Percentiles rank a stretch among this genome's conserved stretches.
phyloP scores from a whole-genome alignment of 1,284 basidiomycete species.

The Malassezia pachydermatis region DNA sequence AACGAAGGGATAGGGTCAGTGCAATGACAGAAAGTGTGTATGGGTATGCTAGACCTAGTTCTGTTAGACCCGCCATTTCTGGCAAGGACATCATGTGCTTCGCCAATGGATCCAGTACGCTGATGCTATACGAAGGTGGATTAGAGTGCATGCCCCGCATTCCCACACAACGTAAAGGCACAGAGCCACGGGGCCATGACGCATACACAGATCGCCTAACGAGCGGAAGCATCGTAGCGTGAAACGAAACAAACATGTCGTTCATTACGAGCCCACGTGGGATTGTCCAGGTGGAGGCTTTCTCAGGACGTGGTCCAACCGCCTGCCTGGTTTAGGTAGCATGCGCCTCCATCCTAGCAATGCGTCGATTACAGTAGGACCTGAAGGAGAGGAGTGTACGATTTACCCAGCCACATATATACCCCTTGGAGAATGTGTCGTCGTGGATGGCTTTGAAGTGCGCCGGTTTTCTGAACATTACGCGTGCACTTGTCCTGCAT shows the following conservation, averaged over 20 bases:
- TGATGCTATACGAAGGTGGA: too few relatives aligned
- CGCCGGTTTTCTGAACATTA: slow-evolving; percentile 54
- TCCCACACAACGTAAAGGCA: too few relatives aligned
- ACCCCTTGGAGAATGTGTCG: slow-evolving; percentile 16
- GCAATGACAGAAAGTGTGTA: slow-evolving; percentile 63
- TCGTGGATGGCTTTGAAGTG: slow-evolving; percentile 51
- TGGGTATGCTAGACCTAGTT: slow-evolving; percentile 21
- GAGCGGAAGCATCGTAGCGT: too few relatives aligned
- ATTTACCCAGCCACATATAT: slow-evolving; percentile 8
- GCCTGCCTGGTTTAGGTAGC: too few relatives aligned
- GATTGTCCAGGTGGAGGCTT: too few relatives aligned
- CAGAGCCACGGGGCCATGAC: too few relatives aligned
- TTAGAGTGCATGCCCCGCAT: too few relatives aligned
- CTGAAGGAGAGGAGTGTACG: slow-evolving; percentile 3
- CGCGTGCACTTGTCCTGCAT: slow-evolving; percentile 49
- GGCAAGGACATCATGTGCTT: slow-evolving; percentile 4
- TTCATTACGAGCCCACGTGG: too few relatives aligned
- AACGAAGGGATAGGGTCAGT: slow-evolving; percentile 60
- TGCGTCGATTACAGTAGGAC: slow-evolving; percentile 7
- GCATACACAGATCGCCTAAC: too few relatives aligned
- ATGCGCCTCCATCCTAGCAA: slow-evolving; percentile 1
- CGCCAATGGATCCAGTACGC: slow-evolving; percentile 10
- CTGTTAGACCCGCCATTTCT: slow-evolving; percentile 8
- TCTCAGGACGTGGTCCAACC: too few relatives aligned
- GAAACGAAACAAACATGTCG: too few relatives aligned